Conservation (phyloP, 306 rosid genomes). For the Hippophae rhamnoides region DNA sequence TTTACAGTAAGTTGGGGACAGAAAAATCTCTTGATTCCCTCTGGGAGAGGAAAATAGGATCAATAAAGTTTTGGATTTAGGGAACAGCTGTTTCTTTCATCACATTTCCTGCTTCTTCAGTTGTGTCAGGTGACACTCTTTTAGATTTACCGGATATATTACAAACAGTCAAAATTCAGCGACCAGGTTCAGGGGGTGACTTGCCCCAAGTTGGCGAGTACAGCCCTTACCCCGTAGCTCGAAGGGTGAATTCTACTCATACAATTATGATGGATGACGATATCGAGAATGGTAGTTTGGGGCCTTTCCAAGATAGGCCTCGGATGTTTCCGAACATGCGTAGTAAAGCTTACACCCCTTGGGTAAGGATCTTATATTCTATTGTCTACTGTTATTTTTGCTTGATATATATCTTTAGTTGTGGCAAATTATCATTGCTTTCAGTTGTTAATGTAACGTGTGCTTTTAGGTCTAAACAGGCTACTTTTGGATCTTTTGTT, state of each 20-base stretch:
- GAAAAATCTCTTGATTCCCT: too few species aligned
- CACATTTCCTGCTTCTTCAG: not conserved
- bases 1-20: too few species aligned
- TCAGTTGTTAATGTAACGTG: not conserved
- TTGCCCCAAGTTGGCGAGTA: conserved; percentile 91
- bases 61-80: too few species aligned
- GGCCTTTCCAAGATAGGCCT: conserved; percentile 63
- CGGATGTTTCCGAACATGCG: conserved; percentile 93
- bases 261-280: conserved; percentile 53
- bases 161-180: conserved; percentile 68
- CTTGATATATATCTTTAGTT: not conserved
- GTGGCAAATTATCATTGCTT: not conserved
- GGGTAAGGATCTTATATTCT: conserved; percentile 33
- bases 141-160: conserved; percentile 15
- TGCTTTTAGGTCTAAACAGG: too few species aligned
- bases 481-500: too few species aligned
- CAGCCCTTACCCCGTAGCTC: conserved; percentile 54
- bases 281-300: conserved; percentile 57
- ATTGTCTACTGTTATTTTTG: conserved; percentile 5
- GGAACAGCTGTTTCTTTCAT: too few species aligned
- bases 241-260: conserved; percentile 64
- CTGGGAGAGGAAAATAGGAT: too few species aligned
- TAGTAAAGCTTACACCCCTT: conserved; percentile 67
- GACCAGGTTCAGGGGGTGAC: conserved; percentile 92
- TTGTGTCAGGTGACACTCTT: too few species aligned